Percentiles rank a stretch among this genome's conserved stretches.
These are phyloP conservation scores for Phaffomyces antillensis DNA, from an alignment of 805 yeast genomes.

Conservation along the genomic window DNA sequence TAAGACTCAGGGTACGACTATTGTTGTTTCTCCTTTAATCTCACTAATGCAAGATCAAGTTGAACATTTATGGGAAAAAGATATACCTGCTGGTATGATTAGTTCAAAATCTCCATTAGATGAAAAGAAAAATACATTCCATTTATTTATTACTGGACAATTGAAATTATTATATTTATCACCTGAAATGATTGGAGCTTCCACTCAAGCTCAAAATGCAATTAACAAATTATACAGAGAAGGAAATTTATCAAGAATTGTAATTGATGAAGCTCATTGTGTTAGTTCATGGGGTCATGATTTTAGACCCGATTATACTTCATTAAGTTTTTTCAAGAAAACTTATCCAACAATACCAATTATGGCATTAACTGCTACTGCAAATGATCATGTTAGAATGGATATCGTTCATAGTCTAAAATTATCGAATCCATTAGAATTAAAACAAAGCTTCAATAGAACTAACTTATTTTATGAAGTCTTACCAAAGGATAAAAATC, in stretches of 20 bases:
- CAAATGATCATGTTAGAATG: conserved; percentile 79
- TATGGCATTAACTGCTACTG: conserved; percentile 97
- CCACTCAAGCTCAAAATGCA: conserved; percentile 57
- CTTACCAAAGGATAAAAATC: conserved; percentile 49
- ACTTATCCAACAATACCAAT: conserved; percentile 77
- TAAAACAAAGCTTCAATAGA: conserved; percentile 90
- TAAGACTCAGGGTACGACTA: conserved; percentile 71
- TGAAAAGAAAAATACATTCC: conserved; percentile 57
- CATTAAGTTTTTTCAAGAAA: conserved; percentile 61
- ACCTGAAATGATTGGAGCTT: conserved; percentile 88
- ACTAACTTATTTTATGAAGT: conserved; percentile 79
- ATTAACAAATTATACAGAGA: conserved; percentile 50
- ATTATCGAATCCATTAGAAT: conserved; percentile 50
- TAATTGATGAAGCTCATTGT: conserved; percentile 97
- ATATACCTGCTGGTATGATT: conserved; percentile 81
- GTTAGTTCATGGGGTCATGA: conserved; percentile 99
- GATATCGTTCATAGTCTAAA: conserved; percentile 79
- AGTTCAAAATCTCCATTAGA: conserved; percentile 64
- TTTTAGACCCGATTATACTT: conserved; percentile 92
- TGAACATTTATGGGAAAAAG: conserved; percentile 58
- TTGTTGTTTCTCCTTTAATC: conserved; percentile 89
- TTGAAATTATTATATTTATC: conserved; percentile 79
- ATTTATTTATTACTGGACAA: conserved; percentile 55
- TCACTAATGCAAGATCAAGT: conserved; percentile 98
- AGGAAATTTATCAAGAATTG: conserved; percentile 68